Evolutionary conservation across 306 rosid genomes (phyloP), one percentile per base, ranked within the genome.

Genomic region (Corylus heterophylla): DNA sequence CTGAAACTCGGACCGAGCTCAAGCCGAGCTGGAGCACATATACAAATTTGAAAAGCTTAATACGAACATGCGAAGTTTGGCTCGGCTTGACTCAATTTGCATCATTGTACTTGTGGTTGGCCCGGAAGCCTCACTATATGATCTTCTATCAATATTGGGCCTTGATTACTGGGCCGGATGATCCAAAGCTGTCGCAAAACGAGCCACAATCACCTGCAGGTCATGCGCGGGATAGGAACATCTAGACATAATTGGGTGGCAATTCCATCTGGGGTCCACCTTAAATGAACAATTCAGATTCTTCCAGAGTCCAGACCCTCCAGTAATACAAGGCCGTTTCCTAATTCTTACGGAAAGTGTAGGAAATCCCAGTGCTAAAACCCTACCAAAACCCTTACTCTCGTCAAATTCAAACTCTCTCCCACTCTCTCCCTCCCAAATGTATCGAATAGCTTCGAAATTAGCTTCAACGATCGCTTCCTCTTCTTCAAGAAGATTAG

Each of bases 371-470:
- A 64, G 42, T 7, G 70, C 84, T 72, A 71, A 86, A 86, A 86
- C 89, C 89, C 86, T 86, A 62, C 58, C 72, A 42, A 68, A 68
- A 42, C 29, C 72, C n/a, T 4, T 4, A 0, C 8, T 16, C n/a
- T 6, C 11, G 22, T 9, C 3, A 39, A 59, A 55, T 37, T n/a
- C 50, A 56, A 50, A 62, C 20, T 18, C 80, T 55, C 61, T 20
- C 35, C 16, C 45, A 22, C 51, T 20, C n/a, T 22, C 54, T 7
- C n/a, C 56, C 92, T 31, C 35, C 35, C 35, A 31, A 81, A 94
- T 94, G 98, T 78, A 94, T 86, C 92, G 98, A 67, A 62, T 88
- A 52, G 97, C 88, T 82, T 81, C 89, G 9, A 92, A 81, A 76
- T 42, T 90, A 73, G 96, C 90, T 39, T 92, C 97, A 14, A 86